A percentile compares a stretch with the other conserved stretches of the same genome.
These are phyloP conservation scores for Daldinia childiae DNA, from an alignment of 495 filamentous ascomycete genomes.

Conservation along the genomic window DNA sequence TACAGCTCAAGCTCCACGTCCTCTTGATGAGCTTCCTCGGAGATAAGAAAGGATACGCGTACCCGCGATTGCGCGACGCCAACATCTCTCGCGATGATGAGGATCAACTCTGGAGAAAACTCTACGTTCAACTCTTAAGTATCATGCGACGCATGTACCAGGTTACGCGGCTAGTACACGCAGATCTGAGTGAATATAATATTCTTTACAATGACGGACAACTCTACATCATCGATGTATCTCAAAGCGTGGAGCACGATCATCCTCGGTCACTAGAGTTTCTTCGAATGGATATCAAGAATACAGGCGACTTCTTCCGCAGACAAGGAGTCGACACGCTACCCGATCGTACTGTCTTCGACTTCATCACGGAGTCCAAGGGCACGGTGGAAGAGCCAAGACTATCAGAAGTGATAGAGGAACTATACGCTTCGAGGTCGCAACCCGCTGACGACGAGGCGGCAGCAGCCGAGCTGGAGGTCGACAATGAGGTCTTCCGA, in stretches of 20 bases:
- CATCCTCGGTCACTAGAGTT: slow-evolving; percentile 93
- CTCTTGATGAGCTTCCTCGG: slow-evolving; percentile 94
- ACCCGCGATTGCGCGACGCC: slow-evolving; percentile 75
- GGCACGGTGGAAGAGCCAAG: slow-evolving; percentile 61
- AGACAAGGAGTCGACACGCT: slow-evolving; percentile 83
- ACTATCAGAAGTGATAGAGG: slow-evolving; percentile 55
- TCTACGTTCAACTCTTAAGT: slow-evolving; percentile 85
- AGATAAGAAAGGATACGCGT: slow-evolving; percentile 83
- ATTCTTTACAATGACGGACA: slow-evolving; percentile 85
- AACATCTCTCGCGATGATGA: slow-evolving; percentile 58
- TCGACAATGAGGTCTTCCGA: slow-evolving; percentile 90
- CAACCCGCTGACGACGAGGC: slow-evolving; percentile 53
- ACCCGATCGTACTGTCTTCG: slow-evolving; percentile 75
- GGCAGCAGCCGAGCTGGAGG: slow-evolving; percentile 63
- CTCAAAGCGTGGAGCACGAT: slow-evolving; percentile 95
- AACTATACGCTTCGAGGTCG: slow-evolving; percentile 54
- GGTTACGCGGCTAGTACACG: slow-evolving; percentile 88
- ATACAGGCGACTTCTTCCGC: slow-evolving; percentile 89
- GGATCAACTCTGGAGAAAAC: slow-evolving; percentile 77
- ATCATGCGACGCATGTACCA: slow-evolving; percentile 95
- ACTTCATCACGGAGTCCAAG: slow-evolving; percentile 74
- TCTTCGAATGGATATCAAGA: slow-evolving; percentile 97
- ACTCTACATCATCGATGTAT: slow-evolving; percentile 95
- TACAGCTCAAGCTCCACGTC: slow-evolving; percentile 87
- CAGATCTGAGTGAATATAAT: slow-evolving; percentile 97